Conservation (phyloP, 1,284 basidiomycete species). For the Sanghuangporus weigelae region DNA sequence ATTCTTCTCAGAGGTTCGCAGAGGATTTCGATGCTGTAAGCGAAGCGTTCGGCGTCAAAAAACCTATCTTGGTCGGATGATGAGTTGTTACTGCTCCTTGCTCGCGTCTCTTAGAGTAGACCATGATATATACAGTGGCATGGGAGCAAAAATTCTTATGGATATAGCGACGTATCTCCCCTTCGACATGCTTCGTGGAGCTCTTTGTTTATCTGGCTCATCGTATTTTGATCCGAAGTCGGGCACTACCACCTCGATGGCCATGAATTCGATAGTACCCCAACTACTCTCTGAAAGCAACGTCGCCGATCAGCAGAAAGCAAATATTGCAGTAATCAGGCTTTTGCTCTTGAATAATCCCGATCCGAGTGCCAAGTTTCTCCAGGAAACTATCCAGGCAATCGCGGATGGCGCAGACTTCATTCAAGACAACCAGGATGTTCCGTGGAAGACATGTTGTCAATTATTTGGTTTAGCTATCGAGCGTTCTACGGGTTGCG, state of each 20-base stretch:
- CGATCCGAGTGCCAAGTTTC: slow-evolving; percentile 21
- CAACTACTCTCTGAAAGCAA: not conserved
- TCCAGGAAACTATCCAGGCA: slow-evolving; percentile 18
- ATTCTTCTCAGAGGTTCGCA: not conserved
- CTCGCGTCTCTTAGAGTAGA: not conserved
- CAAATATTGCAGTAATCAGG: slow-evolving; percentile 13
- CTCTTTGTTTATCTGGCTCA: slow-evolving; percentile 31
- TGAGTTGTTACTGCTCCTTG: slow-evolving; percentile 18
- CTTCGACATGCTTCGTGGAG: slow-evolving; percentile 30
- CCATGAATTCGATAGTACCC: not conserved
- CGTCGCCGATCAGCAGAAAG: slow-evolving; percentile 25
- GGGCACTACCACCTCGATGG: slow-evolving; percentile 13
- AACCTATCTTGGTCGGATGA: slow-evolving; percentile 36
- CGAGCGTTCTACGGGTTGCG: slow-evolving; percentile 27
- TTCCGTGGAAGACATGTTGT: slow-evolving; percentile 26
- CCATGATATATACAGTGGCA: not conserved
- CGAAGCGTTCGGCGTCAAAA: slow-evolving; percentile 22
- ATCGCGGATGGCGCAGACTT: slow-evolving; percentile 17
- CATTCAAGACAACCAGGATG: slow-evolving; percentile 20
- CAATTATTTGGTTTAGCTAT: slow-evolving; percentile 27
- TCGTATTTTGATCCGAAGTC: slow-evolving; percentile 29
- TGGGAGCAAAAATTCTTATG: slow-evolving; percentile 32
- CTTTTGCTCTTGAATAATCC: slow-evolving; percentile 18
- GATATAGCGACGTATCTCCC: slow-evolving; percentile 34
- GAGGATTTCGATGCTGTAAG: slow-evolving; percentile 4